phyloP scores from a whole-genome alignment of 176 grass and related monocot species.

The sorghum (Sorghum bicolor) region DNA sequence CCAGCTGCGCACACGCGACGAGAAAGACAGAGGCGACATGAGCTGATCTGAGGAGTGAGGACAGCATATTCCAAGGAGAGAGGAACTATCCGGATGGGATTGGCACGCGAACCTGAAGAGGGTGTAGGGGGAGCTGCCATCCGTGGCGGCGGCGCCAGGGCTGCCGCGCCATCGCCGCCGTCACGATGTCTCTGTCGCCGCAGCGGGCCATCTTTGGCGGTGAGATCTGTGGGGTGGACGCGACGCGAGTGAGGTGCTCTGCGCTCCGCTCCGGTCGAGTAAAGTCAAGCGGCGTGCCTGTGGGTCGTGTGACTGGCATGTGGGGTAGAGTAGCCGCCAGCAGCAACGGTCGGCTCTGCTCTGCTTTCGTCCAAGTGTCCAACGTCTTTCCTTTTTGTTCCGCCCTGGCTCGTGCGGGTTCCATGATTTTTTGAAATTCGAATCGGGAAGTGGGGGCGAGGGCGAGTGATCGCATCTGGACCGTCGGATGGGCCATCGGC shows the following conservation, averaged over 20 bases:
- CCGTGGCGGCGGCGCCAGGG: slow-evolving; percentile 61
- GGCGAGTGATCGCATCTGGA: not conserved
- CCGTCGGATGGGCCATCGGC: not conserved
- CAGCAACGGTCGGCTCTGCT: slow-evolving; percentile 39
- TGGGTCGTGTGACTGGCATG: not conserved
- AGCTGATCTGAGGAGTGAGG: not conserved
- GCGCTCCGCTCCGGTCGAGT: not conserved
- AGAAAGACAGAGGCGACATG: not conserved
- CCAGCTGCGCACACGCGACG: slow-evolving; percentile 44
- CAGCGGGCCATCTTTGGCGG: not conserved
- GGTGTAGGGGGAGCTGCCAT: slow-evolving; percentile 91
- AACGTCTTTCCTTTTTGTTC: not conserved
- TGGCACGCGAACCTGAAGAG: slow-evolving; percentile 59
- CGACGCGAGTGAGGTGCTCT: not conserved
- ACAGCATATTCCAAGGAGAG: not conserved
- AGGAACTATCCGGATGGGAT: not conserved
- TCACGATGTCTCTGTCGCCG: slow-evolving; percentile 9
- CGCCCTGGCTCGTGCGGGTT: not conserved
- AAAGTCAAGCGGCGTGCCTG: slow-evolving; percentile 18
- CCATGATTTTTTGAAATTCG: slow-evolving; percentile 38
- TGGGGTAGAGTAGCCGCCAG: not conserved
- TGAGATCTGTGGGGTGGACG: slow-evolving; percentile 13
- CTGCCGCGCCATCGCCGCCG: not conserved
- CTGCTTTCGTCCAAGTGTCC: not conserved
- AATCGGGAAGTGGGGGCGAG: not conserved